These are phyloP conservation scores for Lipomyces starkeyi DNA, from an alignment of 805 yeast genomes.

Conservation along the genomic window DNA sequence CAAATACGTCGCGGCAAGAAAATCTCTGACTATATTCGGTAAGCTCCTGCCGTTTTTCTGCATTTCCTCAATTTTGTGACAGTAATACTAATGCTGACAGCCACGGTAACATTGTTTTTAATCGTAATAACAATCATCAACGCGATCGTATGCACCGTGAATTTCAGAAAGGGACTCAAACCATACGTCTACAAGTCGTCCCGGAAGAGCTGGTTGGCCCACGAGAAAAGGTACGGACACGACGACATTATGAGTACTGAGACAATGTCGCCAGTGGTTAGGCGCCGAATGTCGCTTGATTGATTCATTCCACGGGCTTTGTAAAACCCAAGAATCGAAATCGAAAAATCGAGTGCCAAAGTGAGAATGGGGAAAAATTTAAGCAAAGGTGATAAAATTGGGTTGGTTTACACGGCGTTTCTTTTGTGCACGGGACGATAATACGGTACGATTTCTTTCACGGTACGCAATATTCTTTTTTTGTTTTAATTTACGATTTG, in stretches of 20 bases:
- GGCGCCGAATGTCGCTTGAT: neutral
- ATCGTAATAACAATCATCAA: conserved; percentile 48
- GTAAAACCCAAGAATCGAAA: too few relatives aligned
- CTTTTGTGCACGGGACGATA: neutral
- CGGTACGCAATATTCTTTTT: too few relatives aligned
- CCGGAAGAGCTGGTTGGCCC: neutral
- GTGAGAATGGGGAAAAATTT: too few relatives aligned
- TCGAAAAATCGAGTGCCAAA: too few relatives aligned
- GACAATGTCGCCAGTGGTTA: neutral
- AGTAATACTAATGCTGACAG: conserved; percentile 34
- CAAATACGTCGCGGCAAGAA: conserved; percentile 53
- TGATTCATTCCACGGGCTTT: too few relatives aligned
- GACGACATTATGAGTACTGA: neutral
- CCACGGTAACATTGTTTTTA: conserved; percentile 51
- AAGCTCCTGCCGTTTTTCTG: neutral
- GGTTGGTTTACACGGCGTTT: too few relatives aligned
- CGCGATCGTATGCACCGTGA: conserved; percentile 42
- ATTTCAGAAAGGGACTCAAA: conserved; percentile 44
- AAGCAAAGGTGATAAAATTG: too few relatives aligned
- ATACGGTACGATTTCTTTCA: too few relatives aligned
- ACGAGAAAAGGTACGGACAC: neutral
- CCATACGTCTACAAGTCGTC: conserved; percentile 16
- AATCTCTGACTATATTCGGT: conserved; percentile 51
- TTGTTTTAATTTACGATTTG: too few relatives aligned
- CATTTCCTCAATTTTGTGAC: neutral